Evolutionary conservation across 106 monocot species (phyloP).

Genomic region (Cymbidium sinense): DNA sequence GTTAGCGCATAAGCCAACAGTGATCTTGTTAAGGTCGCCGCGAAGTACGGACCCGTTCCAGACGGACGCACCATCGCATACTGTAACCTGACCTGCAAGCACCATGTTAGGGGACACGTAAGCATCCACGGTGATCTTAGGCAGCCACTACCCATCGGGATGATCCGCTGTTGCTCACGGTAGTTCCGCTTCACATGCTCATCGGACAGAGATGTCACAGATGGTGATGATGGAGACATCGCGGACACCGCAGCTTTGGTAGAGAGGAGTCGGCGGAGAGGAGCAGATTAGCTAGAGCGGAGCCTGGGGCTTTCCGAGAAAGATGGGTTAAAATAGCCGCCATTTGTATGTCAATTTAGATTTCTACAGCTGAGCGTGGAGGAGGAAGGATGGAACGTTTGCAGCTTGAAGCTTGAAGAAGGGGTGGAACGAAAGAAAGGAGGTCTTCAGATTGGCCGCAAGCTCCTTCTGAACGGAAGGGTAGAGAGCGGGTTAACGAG

Average conservation of each 20-base stretch:
- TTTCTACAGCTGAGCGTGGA: not conserved
- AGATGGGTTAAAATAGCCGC: not conserved
- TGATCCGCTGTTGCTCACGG: slow-evolving; percentile 70
- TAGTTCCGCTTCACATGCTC: slow-evolving; percentile 92
- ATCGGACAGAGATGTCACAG: slow-evolving; percentile 1
- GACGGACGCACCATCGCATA: slow-evolving; percentile 81
- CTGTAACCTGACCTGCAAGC: slow-evolving; percentile 87
- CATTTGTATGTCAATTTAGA: not conserved
- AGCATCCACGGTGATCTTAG: slow-evolving; percentile 89
- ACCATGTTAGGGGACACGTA: slow-evolving; percentile 92
- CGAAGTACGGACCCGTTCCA: slow-evolving; percentile 90
- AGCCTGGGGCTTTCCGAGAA: slow-evolving; percentile 13
- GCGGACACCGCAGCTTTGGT: not conserved
- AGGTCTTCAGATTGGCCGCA: too few relatives aligned
- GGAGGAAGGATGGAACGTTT: not conserved
- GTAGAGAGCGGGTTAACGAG: too few relatives aligned
- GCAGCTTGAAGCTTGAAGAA: too few relatives aligned
- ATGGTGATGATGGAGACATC: slow-evolving; percentile 2
- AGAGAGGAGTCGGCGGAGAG: slow-evolving; percentile 12
- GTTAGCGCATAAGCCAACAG: slow-evolving; percentile 83
- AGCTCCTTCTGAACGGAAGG: too few relatives aligned
- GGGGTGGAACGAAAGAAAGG: too few relatives aligned
- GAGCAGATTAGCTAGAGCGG: not conserved
- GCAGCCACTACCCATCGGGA: slow-evolving; percentile 90
- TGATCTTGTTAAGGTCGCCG: slow-evolving; percentile 95